phyloP scores from a whole-genome alignment of 495 filamentous ascomycete genomes.

The Hypoxylon trugodes region DNA sequence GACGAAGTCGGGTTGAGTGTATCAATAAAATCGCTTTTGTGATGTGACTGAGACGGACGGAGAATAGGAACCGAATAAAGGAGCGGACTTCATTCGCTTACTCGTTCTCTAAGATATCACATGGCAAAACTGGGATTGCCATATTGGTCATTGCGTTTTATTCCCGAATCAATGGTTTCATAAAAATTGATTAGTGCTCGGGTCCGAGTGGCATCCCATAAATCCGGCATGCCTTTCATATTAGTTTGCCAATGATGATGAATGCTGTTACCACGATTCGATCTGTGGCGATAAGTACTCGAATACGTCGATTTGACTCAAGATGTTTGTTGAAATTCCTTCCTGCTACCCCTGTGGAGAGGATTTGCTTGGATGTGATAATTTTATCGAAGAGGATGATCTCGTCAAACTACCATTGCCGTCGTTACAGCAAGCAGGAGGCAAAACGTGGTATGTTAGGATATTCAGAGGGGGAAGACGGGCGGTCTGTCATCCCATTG shows the following conservation, averaged over 20 bases:
- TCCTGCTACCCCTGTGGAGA: background rate
- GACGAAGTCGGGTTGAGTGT: too few relatives aligned
- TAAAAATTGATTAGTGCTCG: background rate
- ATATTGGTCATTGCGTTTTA: background rate
- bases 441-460: conserved; percentile 26
- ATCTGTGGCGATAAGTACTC: too few relatives aligned
- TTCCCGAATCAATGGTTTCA: background rate
- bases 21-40: too few relatives aligned
- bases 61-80: too few relatives aligned
- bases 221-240: too few relatives aligned
- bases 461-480: conserved; percentile 27
- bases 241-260: too few relatives aligned
- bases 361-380: conserved; percentile 4
- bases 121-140: background rate
- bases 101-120: conserved; percentile 3
- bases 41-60: too few relatives aligned
- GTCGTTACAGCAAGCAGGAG: background rate
- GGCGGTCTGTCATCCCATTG: conserved; percentile 31
- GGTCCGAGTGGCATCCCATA: background rate
- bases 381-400: background rate
- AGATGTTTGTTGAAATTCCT: too few relatives aligned
- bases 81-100: background rate
- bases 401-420: conserved; percentile 3
- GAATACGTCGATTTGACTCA: too few relatives aligned
- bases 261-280: too few relatives aligned